These are phyloP conservation scores for Phanerodontia chrysosporium DNA, from an alignment of 768 basidiomycete species.

Conservation along the genomic window DNA sequence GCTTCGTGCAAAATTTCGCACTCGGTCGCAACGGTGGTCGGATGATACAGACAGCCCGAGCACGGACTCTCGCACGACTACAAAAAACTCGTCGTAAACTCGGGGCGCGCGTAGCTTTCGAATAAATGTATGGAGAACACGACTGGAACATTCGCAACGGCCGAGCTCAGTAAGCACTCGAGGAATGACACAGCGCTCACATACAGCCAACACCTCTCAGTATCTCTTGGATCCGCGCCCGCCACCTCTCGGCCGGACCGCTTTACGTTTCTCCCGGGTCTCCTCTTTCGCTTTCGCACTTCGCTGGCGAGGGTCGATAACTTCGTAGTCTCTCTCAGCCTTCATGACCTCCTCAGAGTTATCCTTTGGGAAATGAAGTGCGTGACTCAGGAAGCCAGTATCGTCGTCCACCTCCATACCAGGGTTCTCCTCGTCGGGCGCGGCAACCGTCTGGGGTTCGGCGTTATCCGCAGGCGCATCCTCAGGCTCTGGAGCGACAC, in stretches of 20 bases:
- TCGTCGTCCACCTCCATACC: constrained; percentile 80
- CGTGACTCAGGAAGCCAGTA: constrained; percentile 67
- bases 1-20: neutral
- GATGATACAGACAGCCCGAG: neutral
- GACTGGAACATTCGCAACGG: neutral
- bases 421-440: constrained; percentile 35
- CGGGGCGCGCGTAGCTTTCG: neutral
- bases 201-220: neutral
- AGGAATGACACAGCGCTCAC: neutral
- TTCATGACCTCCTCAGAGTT: constrained; percentile 70
- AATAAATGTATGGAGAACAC: neutral
- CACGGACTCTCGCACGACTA: neutral
- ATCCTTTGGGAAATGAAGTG: constrained; percentile 74
- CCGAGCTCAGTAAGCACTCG: neutral
- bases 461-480: constrained; percentile 16
- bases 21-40: neutral
- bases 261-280: constrained; percentile 60
- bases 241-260: constrained; percentile 21
- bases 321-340: constrained; percentile 83
- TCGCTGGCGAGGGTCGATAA: constrained; percentile 78
- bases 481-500: constrained; percentile 20
- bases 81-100: neutral
- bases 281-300: constrained; percentile 75
- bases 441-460: constrained; percentile 14
- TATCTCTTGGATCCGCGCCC: constrained; percentile 23